These are phyloP conservation scores for Helminthosporium solani DNA, from an alignment of 2,329 filamentous ascomycete species.

Conservation along the genomic window DNA sequence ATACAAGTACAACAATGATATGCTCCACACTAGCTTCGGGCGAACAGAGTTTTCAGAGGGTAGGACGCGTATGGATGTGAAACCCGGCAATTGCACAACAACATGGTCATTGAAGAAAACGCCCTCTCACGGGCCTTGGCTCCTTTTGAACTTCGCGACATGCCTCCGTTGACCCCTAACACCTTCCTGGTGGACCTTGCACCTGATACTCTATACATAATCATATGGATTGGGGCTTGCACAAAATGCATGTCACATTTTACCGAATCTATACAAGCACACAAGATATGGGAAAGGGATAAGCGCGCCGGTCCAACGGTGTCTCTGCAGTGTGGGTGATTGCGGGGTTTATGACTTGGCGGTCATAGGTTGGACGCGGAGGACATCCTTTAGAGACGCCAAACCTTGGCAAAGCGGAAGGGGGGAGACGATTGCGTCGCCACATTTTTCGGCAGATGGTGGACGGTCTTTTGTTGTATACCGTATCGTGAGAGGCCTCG, in stretches of 20 bases:
- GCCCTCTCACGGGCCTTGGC: background rate
- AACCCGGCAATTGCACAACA: constrained; percentile 8
- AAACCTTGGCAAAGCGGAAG: constrained; percentile 18
- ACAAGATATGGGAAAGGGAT: constrained; percentile 9
- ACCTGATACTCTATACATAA: too few species aligned
- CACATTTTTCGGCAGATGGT: constrained; percentile 15
- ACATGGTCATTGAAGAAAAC: constrained; percentile 14
- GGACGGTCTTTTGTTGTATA: too few species aligned
- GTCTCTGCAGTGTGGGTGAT: constrained; percentile 16
- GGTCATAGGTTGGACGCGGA: constrained; percentile 22
- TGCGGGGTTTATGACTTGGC: constrained; percentile 38
- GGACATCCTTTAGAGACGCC: background rate
- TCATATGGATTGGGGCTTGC: constrained; percentile 19
- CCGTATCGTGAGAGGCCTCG: background rate
- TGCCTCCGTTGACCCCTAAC: constrained; percentile 19
- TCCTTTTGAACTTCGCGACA: constrained; percentile 10
- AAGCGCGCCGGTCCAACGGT: constrained; percentile 20
- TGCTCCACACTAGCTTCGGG: background rate
- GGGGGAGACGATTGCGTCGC: constrained; percentile 1
- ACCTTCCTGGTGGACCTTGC: constrained; percentile 12
- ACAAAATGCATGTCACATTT: constrained; percentile 13
- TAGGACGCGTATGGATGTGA: background rate
- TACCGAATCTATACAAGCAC: constrained; percentile 31
- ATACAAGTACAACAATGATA: background rate
- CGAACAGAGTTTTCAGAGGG: background rate